Percentiles rank a stretch among this genome's conserved stretches.
Conservation (phyloP, 805 yeast species). For the Candida ulmi region DNA sequence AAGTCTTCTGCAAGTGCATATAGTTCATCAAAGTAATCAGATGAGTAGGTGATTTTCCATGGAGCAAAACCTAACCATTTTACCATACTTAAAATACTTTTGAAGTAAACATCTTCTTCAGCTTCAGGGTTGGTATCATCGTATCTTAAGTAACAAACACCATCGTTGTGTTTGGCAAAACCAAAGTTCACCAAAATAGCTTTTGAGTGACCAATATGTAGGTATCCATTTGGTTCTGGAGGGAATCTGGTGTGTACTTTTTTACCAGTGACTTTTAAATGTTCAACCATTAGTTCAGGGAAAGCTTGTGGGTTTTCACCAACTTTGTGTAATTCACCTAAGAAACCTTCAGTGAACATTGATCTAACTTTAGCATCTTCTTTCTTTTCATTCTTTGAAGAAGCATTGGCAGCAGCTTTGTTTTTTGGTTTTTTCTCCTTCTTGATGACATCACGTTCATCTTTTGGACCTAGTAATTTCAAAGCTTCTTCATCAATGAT, state of each 20-base stretch:
- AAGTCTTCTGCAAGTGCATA: constrained; percentile 85
- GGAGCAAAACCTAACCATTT: constrained; percentile 94
- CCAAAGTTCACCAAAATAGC: constrained; percentile 98
- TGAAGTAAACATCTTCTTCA: constrained; percentile 88
- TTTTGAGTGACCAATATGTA: constrained; percentile 97
- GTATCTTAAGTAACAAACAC: constrained; percentile 85
- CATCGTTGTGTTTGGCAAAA: constrained; percentile 82
- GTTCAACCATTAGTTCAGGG: constrained; percentile 80
- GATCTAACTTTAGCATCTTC: constrained; percentile 39
- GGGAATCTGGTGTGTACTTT: constrained; percentile 93
- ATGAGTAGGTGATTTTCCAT: constrained; percentile 91
- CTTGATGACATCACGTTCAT: constrained; percentile 82
- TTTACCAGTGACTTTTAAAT: constrained; percentile 72
- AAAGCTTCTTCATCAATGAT: constrained; percentile 74
- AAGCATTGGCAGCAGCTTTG: constrained; percentile 21
- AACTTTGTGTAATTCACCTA: constrained; percentile 91
- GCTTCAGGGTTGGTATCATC: constrained; percentile 99
- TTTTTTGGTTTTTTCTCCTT: constrained; percentile 63
- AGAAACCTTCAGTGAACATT: constrained; percentile 93
- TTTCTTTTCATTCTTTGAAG: constrained; percentile 17
- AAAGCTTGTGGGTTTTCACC: constrained; percentile 91
- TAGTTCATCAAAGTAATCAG: constrained; percentile 88
- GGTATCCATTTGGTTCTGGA: constrained; percentile 96
- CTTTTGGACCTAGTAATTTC: constrained; percentile 84
- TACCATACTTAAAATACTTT: constrained; percentile 77